Evolutionary conservation across 139 green algal species (phyloP).

Genomic region (Chlorella sorokiniana): DNA sequence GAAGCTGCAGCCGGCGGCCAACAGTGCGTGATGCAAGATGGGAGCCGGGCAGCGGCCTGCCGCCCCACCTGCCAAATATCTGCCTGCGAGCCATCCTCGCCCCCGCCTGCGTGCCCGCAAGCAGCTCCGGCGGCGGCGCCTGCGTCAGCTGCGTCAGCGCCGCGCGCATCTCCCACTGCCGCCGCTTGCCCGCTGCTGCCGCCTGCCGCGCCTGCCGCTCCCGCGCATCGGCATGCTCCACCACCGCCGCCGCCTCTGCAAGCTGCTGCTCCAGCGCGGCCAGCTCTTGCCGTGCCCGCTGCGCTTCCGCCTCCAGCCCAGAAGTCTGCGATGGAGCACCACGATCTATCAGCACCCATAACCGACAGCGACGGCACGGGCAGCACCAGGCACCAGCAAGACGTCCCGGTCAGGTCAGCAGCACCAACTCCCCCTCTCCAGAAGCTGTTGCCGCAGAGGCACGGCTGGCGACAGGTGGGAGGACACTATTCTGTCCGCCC

Average conservation of each 20-base stretch:
- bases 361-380: neutral
- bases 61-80: constrained; percentile 20
- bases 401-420: too few relatives aligned
- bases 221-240: neutral
- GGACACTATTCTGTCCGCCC: too few relatives aligned
- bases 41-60: neutral
- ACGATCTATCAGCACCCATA: neutral
- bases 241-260: neutral
- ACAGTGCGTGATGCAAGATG: too few relatives aligned
- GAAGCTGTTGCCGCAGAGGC: neutral
- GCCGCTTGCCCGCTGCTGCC: neutral
- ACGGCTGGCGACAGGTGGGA: neutral
- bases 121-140: constrained; percentile 5
- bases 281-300: neutral
- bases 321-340: neutral
- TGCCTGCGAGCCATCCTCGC: constrained; percentile 1
- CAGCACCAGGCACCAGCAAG: neutral
- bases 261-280: neutral
- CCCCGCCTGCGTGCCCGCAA: neutral
- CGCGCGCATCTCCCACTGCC: neutral
- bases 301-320: constrained; percentile 19
- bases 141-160: constrained; percentile 21
- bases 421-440: too few relatives aligned
- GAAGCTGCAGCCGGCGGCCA: too few relatives aligned
- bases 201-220: neutral